Evolutionary conservation across 164 flowering plant species (phyloP).

Genomic region (Warburgia ugandensis): DNA sequence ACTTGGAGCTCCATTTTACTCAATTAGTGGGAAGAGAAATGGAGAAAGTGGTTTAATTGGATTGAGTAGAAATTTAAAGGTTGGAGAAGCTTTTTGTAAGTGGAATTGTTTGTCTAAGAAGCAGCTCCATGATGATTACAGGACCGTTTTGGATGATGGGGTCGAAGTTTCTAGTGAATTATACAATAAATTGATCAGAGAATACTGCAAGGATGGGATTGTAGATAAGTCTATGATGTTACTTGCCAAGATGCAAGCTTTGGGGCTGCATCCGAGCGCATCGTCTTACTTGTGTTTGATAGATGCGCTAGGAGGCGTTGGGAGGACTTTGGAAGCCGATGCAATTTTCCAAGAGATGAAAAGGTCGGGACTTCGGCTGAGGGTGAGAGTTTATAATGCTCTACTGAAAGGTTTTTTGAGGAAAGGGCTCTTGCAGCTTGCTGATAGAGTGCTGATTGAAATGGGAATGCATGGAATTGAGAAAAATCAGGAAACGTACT

Average conservation of each 20-base stretch:
- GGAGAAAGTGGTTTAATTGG: neutral
- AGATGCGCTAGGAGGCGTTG: constrained; percentile 46
- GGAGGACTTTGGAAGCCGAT: constrained; percentile 78
- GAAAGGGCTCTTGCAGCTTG: constrained; percentile 52
- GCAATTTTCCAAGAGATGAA: constrained; percentile 58
- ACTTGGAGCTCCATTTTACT: too few relatives aligned
- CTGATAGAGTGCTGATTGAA: constrained; percentile 26
- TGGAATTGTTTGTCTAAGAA: too few relatives aligned
- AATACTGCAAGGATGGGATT: constrained; percentile 36
- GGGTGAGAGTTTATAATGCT: constrained; percentile 31
- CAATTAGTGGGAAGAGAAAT: neutral
- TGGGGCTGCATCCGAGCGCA: constrained; percentile 36
- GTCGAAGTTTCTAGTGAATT: constrained; percentile 32
- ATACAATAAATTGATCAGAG: constrained; percentile 34
- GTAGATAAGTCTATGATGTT: constrained; percentile 44
- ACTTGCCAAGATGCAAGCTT: constrained; percentile 52
- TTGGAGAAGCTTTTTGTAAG: neutral
- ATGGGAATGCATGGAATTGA: constrained; percentile 34
- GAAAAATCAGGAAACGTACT: constrained; percentile 43
- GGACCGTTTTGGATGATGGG: constrained; percentile 10
- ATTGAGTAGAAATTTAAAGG: constrained; percentile 1
- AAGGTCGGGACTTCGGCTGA: constrained; percentile 28
- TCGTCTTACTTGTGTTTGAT: constrained; percentile 40
- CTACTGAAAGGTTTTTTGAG: constrained; percentile 53
- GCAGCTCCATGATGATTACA: constrained; percentile 4